A percentile compares a stretch with the other conserved stretches of the same genome.
Evolutionary conservation across 208 protist species (phyloP).

Genomic region (Phytomonas francai): DNA sequence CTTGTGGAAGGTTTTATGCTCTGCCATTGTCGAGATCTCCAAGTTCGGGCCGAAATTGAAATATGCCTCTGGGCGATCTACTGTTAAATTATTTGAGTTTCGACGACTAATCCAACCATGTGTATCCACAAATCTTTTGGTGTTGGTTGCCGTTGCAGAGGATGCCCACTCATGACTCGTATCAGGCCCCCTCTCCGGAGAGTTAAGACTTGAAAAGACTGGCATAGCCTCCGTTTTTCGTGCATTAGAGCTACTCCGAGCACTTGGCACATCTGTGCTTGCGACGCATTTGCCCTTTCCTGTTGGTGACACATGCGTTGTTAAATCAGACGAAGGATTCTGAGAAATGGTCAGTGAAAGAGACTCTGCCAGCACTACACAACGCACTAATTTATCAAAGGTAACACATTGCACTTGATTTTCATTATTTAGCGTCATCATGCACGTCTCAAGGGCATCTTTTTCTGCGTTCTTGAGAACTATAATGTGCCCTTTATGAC

Average conservation of each 20-base stretch:
- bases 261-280: neutral
- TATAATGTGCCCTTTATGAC: constrained; percentile 39
- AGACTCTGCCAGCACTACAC: neutral
- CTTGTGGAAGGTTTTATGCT: neutral
- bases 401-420: neutral
- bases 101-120: neutral
- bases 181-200: neutral
- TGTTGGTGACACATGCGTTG: neutral
- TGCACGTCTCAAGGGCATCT: constrained; percentile 27
- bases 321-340: neutral
- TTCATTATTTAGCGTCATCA: constrained; percentile 10
- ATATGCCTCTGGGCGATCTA: neutral
- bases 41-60: neutral
- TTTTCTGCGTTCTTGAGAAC: constrained; percentile 46
- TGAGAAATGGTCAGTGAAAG: neutral
- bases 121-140: neutral
- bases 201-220: neutral
- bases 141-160: neutral
- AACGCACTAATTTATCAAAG: neutral
- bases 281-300: neutral
- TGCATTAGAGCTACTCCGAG: neutral
- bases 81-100: neutral
- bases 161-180: neutral
- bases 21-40: neutral
- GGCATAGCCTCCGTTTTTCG: neutral